Conservation (phyloP, 2,329 filamentous ascomycete genomes). For the Calycina herbarum region DNA sequence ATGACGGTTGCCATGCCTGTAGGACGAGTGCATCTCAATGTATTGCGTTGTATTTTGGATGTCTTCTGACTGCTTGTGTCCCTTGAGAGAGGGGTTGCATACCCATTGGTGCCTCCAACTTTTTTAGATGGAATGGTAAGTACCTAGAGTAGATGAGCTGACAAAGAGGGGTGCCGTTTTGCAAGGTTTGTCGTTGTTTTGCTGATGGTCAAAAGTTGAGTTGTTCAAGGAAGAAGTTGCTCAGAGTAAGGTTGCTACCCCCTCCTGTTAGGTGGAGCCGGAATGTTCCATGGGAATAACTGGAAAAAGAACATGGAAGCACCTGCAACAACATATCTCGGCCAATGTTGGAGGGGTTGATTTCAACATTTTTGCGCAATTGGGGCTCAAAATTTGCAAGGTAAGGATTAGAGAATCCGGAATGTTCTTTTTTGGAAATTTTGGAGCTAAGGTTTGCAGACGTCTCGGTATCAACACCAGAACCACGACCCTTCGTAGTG, state of each 20-base stretch:
- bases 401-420: slow-evolving; percentile 1
- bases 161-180: background rate
- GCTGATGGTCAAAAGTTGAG: background rate
- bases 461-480: background rate
- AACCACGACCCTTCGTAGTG: background rate
- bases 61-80: slow-evolving; percentile 3
- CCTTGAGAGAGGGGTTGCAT: background rate
- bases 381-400: background rate
- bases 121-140: background rate
- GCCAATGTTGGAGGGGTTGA: background rate
- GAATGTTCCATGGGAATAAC: background rate
- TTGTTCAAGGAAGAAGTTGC: background rate
- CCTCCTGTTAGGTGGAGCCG: background rate
- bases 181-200: background rate
- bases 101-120: background rate
- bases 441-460: background rate
- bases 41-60: background rate
- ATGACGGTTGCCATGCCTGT: background rate
- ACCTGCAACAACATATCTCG: background rate
- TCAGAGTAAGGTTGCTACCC: background rate
- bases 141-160: background rate
- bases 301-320: background rate
- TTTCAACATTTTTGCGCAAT: background rate
- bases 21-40: background rate
- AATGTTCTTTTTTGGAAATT: background rate